A percentile compares a stretch with the other conserved stretches of the same genome.
Evolutionary conservation across 495 filamentous ascomycete species (phyloP).

Genomic region (Oidiodendron maius): DNA sequence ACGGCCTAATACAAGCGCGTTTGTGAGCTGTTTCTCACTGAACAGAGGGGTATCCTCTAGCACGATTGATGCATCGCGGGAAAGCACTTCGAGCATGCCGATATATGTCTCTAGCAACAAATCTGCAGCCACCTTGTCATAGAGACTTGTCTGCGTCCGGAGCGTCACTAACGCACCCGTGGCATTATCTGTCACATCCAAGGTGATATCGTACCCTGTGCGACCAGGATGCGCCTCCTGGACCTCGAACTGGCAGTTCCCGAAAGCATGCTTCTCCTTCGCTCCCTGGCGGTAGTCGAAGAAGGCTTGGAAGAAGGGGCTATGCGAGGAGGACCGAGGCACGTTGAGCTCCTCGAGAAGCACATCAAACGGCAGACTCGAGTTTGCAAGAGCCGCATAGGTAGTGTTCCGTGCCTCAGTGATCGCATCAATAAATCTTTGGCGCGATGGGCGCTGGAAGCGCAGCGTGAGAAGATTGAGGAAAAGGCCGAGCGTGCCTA

Average conservation of each 20-base stretch:
- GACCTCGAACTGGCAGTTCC: constrained; percentile 17
- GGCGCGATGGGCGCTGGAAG: constrained; percentile 3
- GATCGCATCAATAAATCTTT: constrained; percentile 12
- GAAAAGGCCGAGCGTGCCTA: constrained; percentile 12
- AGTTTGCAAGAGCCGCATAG: constrained; percentile 13
- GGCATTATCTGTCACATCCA: neutral
- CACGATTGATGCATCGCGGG: neutral
- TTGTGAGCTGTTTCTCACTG: neutral
- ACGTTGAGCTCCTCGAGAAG: constrained; percentile 28
- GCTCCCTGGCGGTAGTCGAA: constrained; percentile 30
- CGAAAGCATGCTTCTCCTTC: constrained; percentile 38
- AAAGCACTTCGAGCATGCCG: neutral
- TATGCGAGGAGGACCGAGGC: constrained; percentile 12
- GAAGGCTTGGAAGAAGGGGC: constrained; percentile 31
- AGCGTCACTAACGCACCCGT: too few relatives aligned
- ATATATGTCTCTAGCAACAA: neutral
- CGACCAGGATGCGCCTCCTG: neutral
- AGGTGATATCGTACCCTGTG: neutral
- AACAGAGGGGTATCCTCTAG: neutral
- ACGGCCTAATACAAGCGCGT: neutral
- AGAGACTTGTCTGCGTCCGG: too few relatives aligned
- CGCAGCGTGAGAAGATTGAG: constrained; percentile 20
- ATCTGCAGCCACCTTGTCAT: neutral
- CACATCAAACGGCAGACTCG: constrained; percentile 37
- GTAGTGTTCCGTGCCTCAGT: constrained; percentile 1